Base-by-base conservation (phyloP, 2,329 filamentous ascomycete species). In the Calonectria henricotiae region DNA sequence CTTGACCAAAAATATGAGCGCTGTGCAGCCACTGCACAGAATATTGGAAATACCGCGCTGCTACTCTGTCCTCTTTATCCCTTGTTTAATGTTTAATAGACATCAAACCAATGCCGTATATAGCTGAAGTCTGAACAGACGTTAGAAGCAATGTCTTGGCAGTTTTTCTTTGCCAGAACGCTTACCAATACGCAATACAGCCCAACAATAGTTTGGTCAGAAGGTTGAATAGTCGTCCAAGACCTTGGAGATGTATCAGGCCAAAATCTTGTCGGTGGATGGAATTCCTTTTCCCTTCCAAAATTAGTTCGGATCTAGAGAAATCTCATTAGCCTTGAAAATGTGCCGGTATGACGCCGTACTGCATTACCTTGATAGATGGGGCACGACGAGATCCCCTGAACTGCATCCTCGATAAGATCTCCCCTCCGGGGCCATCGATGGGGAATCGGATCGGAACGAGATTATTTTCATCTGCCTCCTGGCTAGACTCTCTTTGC, bases 341-440 rank as follows among this genome's bases (percentile, higher is more conserved):
- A 3, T 20, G 0, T 25, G 3, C 1, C 7, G 4, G 13, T 5
- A 9, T 2, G 4, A 5, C 4, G 17, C 5, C 3, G 20, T 23
- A 5, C 3, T 5, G 12, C 4, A 17, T 58, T 39, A 58, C 51
- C 35, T 39, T 58, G 35, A 58, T 13, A 11, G 20, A 17, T 30
- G 27, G 27, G 4, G 27, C 27, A 30, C 27, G 27, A 30, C 27
- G 27, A 30, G 27, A 30, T 30, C 27, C 27, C 7, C 27, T 30
- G 27, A 30, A 30, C 27, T 30, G 27, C 27, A 30, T 30, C 12
- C 13, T 25, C 20, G n/a, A 2, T 39, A 15, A 25, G 25, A 25
- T 27, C 35, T 58, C 51, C 3, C 51, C 51, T 7, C n/a, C 6
- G 2, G 32, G 20, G 15, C 51, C 51, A 13, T 58, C n/a, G 17